phyloP scores from a whole-genome alignment of 257 asterid genomes.

The Anisodus acutangulus region DNA sequence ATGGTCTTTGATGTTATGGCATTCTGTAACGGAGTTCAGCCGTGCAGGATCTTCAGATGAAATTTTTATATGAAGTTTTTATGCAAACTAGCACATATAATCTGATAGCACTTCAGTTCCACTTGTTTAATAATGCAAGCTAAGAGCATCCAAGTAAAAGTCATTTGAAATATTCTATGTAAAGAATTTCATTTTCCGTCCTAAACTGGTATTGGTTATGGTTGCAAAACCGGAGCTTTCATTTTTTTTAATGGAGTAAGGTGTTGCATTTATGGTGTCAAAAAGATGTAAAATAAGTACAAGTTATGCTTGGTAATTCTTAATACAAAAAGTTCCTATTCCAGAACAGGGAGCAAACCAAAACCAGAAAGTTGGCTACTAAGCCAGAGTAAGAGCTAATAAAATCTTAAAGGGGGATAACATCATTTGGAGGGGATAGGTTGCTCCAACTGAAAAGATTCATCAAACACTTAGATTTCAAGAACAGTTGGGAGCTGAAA shows the following conservation, averaged over 20 bases:
- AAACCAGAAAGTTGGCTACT: background rate
- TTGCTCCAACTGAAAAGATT: too few relatives aligned
- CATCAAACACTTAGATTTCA: too few relatives aligned
- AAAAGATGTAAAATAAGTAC: too few relatives aligned
- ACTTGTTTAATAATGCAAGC: background rate
- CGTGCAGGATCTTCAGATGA: background rate
- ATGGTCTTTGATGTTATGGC: background rate
- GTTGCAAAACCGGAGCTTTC: background rate
- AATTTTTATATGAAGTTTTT: background rate
- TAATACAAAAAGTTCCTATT: too few relatives aligned
- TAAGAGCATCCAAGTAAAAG: background rate
- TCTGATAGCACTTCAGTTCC: background rate
- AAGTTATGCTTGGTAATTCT: background rate
- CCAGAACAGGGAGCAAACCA: background rate
- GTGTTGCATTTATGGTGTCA: background rate
- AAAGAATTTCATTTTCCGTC: background rate
- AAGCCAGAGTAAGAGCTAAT: background rate
- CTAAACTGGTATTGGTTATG: background rate
- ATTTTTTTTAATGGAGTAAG: background rate
- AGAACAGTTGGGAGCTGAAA: too few relatives aligned
- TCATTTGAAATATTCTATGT: background rate
- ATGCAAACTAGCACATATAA: background rate
- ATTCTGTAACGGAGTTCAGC: slow-evolving; percentile 12
- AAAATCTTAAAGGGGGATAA: background rate
- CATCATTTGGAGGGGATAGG: too few relatives aligned